phyloP scores from a whole-genome alignment of 2,329 filamentous ascomycete genomes.

The Penicillium italicum region DNA sequence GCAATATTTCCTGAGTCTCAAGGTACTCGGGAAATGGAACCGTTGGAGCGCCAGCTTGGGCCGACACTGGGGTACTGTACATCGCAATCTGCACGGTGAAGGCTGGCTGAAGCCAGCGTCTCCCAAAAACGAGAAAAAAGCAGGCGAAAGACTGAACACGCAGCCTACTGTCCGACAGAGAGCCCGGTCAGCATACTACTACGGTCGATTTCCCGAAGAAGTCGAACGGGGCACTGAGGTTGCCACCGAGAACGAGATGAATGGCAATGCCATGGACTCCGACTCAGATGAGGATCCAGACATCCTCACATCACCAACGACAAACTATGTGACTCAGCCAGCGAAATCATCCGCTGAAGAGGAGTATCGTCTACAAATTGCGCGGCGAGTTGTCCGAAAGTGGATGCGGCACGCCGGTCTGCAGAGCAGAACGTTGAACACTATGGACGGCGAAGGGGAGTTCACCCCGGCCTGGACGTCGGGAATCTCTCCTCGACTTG shows the following conservation, averaged over 20 bases:
- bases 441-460: constrained; percentile 55
- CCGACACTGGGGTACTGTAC: constrained; percentile 64
- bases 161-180: constrained; percentile 25
- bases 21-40: constrained; percentile 76
- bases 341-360: constrained; percentile 46
- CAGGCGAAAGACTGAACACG: constrained; percentile 9
- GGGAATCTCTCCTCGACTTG: constrained; percentile 71
- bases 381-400: constrained; percentile 65
- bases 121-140: constrained; percentile 26
- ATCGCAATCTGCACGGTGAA: constrained; percentile 55
- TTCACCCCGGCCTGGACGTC: constrained; percentile 70
- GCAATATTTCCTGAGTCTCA: constrained; percentile 86
- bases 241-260: constrained; percentile 17
- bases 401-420: constrained; percentile 70
- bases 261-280: constrained; percentile 38
- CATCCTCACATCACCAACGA: constrained; percentile 34
- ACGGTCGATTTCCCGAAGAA: constrained; percentile 31
- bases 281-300: constrained; percentile 43
- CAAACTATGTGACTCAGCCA: constrained; percentile 39
- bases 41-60: constrained; percentile 62
- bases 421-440: constrained; percentile 46
- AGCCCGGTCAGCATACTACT: constrained; percentile 25
- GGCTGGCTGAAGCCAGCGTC: constrained; percentile 49
- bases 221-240: neutral
- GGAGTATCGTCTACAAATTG: constrained; percentile 58